phyloP scores from a whole-genome alignment of 495 filamentous ascomycete species.

The Daldinia caldariorum region DNA sequence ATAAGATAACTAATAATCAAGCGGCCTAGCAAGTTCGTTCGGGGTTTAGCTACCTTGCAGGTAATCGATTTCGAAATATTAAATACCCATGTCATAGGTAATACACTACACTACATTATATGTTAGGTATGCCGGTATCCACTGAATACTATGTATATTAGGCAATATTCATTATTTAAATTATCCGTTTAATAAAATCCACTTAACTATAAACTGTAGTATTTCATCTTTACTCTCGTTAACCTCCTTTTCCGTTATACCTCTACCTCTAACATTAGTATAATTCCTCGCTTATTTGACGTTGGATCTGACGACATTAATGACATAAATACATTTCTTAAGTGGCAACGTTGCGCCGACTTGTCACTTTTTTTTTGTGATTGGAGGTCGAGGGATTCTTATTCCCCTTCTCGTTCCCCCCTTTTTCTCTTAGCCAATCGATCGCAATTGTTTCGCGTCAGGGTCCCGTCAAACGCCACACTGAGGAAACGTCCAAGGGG shows the following conservation, averaged over 20 bases:
- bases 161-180: no score
- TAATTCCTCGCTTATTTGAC: slow-evolving; percentile 7
- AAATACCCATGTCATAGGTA: neutral
- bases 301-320: neutral
- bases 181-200: neutral
- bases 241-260: neutral
- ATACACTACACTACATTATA: neutral
- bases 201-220: neutral
- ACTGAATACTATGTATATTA: no score
- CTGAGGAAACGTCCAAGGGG: slow-evolving; percentile 28
- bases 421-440: slow-evolving; percentile 21
- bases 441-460: slow-evolving; percentile 27
- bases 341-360: neutral
- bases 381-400: slow-evolving; percentile 24
- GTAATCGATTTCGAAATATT: neutral
- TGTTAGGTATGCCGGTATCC: no score
- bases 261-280: neutral
- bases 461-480: slow-evolving; percentile 33
- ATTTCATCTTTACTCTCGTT: neutral
- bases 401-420: slow-evolving; percentile 19
- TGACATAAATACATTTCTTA: neutral
- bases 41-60: neutral
- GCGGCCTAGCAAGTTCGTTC: slow-evolving; percentile 1
- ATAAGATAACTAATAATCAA: slow-evolving; percentile 4
- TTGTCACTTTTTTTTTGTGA: slow-evolving; percentile 9